Evolutionary conservation across 768 basidiomycete species (phyloP), one percentile per base, ranked within the genome.

Genomic region (Macrolepiota albuminosa): DNA sequence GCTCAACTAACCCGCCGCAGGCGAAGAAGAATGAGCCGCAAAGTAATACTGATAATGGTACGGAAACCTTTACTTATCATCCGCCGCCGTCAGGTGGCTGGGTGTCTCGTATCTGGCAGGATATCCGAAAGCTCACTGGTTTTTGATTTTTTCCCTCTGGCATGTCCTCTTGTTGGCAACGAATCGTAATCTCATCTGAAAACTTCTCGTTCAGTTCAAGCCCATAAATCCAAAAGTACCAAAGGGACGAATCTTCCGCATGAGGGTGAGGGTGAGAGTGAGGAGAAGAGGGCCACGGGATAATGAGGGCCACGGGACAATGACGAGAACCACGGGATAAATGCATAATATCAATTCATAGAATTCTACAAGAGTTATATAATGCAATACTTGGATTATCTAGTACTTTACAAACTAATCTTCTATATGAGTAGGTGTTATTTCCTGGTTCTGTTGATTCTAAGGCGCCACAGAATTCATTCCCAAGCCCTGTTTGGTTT

Each of bases 21-120:
- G 56, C 54, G 37, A 61, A 57, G 37, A 61, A 57, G 36, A 53
- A 65, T 18, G 14, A 58, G 37, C 49, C 55, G 16, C 33, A 45
- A 48, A 42, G 2, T 33, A 55, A 69, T 59, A 66, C 70, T 75
- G 78, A 85, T 71, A 87, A 91, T 72, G 91, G 91, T 92, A 89
- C 84, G 90, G 76, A 69, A 75, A 80, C 81, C 78, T 89, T 87
- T 76, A 75, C 78, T 77, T 76, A 76, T 75, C 68, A 80, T 69
- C 74, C 81, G 71, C 76, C 85, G 61, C 73, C 82, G 70, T 76
- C 78, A 68, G 82, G 80, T 75, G 81, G 82, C 67, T 88, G 88
- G 89, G 74, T 85, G 72, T 84, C 84, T 82, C 83, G 85, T 71
- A 75, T 78, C 64, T 85, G 84, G 85, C 78, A 84, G 74, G 81